Conservation (phyloP, 1,284 basidiomycete species). For the Pyrrhoderma noxium region DNA sequence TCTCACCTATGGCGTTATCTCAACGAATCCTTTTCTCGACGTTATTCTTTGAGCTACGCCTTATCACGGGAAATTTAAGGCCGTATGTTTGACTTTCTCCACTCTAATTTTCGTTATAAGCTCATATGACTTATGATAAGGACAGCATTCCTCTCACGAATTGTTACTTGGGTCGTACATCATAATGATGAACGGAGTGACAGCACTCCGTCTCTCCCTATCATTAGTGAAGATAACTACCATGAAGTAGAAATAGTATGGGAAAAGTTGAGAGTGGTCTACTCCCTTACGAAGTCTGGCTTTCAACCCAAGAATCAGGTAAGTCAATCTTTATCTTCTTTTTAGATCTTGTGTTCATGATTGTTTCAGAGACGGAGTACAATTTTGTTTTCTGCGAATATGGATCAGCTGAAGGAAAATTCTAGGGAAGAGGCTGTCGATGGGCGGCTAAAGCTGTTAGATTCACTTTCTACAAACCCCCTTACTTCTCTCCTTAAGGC, state of each 20-base stretch:
- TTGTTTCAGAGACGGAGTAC: slow-evolving; percentile 33
- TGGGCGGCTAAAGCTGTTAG: slow-evolving; percentile 34
- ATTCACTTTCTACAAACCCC: slow-evolving; percentile 39
- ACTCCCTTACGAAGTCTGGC: slow-evolving; percentile 41
- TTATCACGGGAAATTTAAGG: slow-evolving; percentile 54
- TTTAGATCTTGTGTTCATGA: slow-evolving; percentile 8
- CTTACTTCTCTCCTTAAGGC: slow-evolving; percentile 43
- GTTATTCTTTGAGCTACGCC: slow-evolving; percentile 54
- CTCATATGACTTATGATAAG: slow-evolving; percentile 28
- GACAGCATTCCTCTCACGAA: slow-evolving; percentile 47
- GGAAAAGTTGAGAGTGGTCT: slow-evolving; percentile 41
- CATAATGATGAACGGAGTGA: slow-evolving; percentile 22
- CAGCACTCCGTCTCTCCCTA: slow-evolving; percentile 20
- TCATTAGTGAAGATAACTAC: slow-evolving; percentile 31
- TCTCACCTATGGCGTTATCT: slow-evolving; percentile 39
- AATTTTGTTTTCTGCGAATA: slow-evolving; percentile 30
- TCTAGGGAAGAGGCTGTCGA: slow-evolving; percentile 27
- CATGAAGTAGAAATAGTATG: slow-evolving; percentile 38
- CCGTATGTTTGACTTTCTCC: slow-evolving; percentile 34
- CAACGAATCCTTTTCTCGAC: slow-evolving; percentile 51
- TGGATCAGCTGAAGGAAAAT: slow-evolving; percentile 22
- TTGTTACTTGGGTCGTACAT: slow-evolving; percentile 46
- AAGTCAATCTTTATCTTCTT: slow-evolving; percentile 10
- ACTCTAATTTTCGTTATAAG: neutral
- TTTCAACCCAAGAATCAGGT: slow-evolving; percentile 40